A percentile compares a stretch with the other conserved stretches of the same genome.
phyloP scores from a whole-genome alignment of 177 flowering plant genomes.

The Vitis hybrid region DNA sequence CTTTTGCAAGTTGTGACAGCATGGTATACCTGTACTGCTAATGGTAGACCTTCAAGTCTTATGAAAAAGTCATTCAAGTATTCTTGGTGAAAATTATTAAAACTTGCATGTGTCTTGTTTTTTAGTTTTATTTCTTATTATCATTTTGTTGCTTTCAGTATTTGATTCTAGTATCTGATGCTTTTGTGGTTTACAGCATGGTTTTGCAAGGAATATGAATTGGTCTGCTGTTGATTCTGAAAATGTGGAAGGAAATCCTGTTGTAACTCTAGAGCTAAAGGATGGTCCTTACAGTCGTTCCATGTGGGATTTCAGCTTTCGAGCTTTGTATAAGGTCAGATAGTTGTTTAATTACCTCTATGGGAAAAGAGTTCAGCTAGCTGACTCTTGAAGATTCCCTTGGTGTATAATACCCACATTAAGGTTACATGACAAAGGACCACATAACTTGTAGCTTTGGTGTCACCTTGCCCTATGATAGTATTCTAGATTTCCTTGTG shows the following conservation, averaged over 20 bases:
- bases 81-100: background rate
- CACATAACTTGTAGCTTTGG: background rate
- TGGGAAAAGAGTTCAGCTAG: background rate
- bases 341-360: constrained; percentile 1
- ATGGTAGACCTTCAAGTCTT: background rate
- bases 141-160: background rate
- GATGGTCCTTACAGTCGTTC: constrained; percentile 84
- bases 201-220: constrained; percentile 89
- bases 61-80: background rate
- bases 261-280: constrained; percentile 73
- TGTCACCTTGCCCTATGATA: background rate
- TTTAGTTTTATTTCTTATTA: background rate
- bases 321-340: constrained; percentile 73
- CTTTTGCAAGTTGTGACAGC: background rate
- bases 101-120: background rate
- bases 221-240: constrained; percentile 77
- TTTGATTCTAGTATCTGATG: background rate
- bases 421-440: background rate
- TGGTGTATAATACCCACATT: background rate
- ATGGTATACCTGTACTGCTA: background rate
- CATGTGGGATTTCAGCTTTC: constrained; percentile 95
- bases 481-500: background rate
- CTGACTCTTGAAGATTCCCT: background rate
- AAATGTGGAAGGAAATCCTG: constrained; percentile 68
- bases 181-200: constrained; percentile 61